Conservation (phyloP, 306 rosid species). For the Cucurbita ficifolia region DNA sequence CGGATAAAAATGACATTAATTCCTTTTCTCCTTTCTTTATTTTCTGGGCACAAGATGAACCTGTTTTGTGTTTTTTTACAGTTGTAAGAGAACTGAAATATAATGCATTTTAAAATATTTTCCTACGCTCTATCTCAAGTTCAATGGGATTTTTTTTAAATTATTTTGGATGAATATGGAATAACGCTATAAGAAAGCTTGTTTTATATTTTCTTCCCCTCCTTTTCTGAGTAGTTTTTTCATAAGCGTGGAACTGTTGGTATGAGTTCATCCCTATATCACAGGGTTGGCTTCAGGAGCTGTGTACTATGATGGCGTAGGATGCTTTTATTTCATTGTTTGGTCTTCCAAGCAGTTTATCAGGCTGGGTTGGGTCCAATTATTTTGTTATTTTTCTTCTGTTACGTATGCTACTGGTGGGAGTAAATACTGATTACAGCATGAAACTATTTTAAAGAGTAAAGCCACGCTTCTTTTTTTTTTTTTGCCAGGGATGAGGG, state of each 20-base stretch:
- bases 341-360: background rate
- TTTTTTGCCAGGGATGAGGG: constrained; percentile 70
- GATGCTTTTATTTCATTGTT: background rate
- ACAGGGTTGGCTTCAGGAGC: background rate
- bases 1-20: background rate
- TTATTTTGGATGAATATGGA: background rate
- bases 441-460: background rate
- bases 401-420: background rate
- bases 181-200: background rate
- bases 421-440: background rate
- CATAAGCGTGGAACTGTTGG: background rate
- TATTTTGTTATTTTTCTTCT: background rate
- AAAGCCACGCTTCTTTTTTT: constrained; percentile 1
- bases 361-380: background rate
- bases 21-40: background rate
- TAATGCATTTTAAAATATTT: background rate
- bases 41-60: background rate
- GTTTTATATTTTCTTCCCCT: background rate
- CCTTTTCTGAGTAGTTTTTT: background rate
- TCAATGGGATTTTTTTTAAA: background rate
- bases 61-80: background rate
- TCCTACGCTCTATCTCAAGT: background rate
- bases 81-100: background rate
- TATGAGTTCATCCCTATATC: background rate
- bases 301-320: background rate